A percentile compares a stretch with the other conserved stretches of the same genome.
These are phyloP conservation scores for Solidago caesia DNA, from an alignment of 129 eudicot genomes.

Conservation along the genomic window DNA sequence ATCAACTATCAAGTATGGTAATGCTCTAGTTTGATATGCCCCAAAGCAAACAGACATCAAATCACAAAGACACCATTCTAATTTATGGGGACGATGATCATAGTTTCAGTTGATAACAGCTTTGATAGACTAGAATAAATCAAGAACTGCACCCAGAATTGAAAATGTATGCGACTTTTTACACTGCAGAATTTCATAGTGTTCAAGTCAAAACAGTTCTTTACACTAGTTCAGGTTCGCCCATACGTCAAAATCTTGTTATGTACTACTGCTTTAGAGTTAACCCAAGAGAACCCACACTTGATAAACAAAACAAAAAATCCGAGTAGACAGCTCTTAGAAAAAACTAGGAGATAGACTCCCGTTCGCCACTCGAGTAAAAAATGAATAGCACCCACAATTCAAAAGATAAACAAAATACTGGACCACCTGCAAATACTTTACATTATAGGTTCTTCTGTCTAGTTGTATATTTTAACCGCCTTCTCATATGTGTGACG, in stretches of 20 bases:
- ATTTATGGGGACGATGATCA: background rate
- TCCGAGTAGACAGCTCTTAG: background rate
- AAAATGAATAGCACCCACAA: slow-evolving; percentile 32
- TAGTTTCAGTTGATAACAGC: background rate
- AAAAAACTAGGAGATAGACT: background rate
- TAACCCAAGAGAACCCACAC: slow-evolving; percentile 1
- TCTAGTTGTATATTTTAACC: slow-evolving; percentile 89
- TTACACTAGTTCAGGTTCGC: background rate
- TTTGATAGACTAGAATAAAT: background rate
- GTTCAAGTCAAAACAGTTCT: slow-evolving; percentile 12
- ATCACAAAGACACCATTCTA: too few species aligned
- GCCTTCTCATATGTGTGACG: slow-evolving; percentile 95
- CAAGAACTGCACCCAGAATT: slow-evolving; percentile 17
- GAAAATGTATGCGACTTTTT: background rate
- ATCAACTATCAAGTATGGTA: too few species aligned
- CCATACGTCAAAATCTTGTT: slow-evolving; percentile 21
- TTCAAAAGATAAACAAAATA: slow-evolving; percentile 30
- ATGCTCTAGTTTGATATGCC: too few species aligned
- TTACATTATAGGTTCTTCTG: slow-evolving; percentile 17
- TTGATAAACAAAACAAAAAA: background rate
- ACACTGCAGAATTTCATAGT: slow-evolving; percentile 9
- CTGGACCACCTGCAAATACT: slow-evolving; percentile 23
- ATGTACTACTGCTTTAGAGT: slow-evolving; percentile 29
- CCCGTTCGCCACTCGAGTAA: slow-evolving; percentile 25
- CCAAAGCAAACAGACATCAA: too few species aligned